Evolutionary conservation across 257 asterid genomes (phyloP).

Genomic region (Leptodermis oblonga): DNA sequence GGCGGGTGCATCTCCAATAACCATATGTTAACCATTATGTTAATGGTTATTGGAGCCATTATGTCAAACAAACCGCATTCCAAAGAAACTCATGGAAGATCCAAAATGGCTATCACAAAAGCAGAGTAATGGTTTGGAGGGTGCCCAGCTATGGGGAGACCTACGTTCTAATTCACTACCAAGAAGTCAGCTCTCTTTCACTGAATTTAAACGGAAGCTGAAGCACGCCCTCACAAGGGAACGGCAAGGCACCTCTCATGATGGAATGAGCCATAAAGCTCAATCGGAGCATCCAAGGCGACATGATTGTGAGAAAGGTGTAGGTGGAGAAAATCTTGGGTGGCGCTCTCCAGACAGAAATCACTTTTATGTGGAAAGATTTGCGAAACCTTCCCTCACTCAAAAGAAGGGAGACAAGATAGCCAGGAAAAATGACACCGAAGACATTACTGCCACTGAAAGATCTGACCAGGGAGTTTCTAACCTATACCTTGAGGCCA

Average conservation of each 20-base stretch:
- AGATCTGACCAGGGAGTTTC: slow-evolving; percentile 39
- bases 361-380: slow-evolving; percentile 75
- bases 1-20: no score
- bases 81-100: no score
- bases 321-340: slow-evolving; percentile 47
- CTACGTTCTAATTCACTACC: slow-evolving; percentile 28
- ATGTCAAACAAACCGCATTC: no score
- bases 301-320: slow-evolving; percentile 40
- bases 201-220: slow-evolving; percentile 77
- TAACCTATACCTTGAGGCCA: slow-evolving; percentile 75
- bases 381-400: slow-evolving; percentile 45
- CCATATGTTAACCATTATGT: no score
- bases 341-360: slow-evolving; percentile 95
- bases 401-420: slow-evolving; percentile 41
- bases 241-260: slow-evolving; percentile 37
- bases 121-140: no score
- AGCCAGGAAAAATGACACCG: slow-evolving; percentile 37
- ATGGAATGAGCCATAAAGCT: slow-evolving; percentile 18
- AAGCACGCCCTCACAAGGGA: slow-evolving; percentile 86
- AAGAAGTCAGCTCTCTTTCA: slow-evolving; percentile 63
- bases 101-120: no score
- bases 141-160: slow-evolving; percentile 31
- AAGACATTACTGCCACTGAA: slow-evolving; percentile 23
- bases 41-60: no score
- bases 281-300: slow-evolving; percentile 38